phyloP scores from a whole-genome alignment of 169 alveolate genomes.

The Plasmodium cynomolgi region DNA sequence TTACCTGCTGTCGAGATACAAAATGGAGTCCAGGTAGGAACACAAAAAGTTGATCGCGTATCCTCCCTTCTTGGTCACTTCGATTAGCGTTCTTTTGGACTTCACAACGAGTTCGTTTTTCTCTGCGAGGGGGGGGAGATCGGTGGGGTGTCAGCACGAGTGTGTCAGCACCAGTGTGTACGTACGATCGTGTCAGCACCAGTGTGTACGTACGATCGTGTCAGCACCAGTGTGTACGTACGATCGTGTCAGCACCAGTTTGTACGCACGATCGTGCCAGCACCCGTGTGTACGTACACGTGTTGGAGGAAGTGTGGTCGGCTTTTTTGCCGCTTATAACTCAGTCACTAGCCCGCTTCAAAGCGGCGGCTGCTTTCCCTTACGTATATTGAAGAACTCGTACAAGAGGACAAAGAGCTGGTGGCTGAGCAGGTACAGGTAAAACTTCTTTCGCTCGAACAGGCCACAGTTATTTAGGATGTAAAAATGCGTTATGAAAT shows the following conservation, averaged over 20 bases:
- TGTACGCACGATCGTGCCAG: too few species aligned
- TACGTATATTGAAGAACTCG: constrained; percentile 57
- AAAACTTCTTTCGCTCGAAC: constrained; percentile 62
- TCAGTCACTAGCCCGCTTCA: background rate
- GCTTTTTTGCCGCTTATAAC: background rate
- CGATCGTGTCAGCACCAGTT: background rate
- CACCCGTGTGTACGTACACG: too few species aligned
- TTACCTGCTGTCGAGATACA: constrained; percentile 64
- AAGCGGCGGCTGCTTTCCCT: background rate
- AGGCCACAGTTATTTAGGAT: constrained; percentile 44
- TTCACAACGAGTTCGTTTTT: constrained; percentile 5
- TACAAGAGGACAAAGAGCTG: constrained; percentile 34
- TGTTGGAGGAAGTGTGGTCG: background rate
- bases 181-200: too few species aligned
- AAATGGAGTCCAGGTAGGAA: constrained; percentile 36
- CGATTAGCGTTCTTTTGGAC: constrained; percentile 4
- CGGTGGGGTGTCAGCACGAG: background rate
- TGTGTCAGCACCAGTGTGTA: too few species aligned
- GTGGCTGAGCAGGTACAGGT: constrained; percentile 54
- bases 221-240: background rate
- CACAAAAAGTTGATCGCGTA: constrained; percentile 54
- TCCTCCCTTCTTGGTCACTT: constrained; percentile 43
- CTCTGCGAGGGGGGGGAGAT: constrained; percentile 9
- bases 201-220: background rate
- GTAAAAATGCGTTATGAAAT: constrained; percentile 44